These are phyloP conservation scores for Xylaria castorea DNA, from an alignment of 495 filamentous ascomycete species.

Conservation along the genomic window DNA sequence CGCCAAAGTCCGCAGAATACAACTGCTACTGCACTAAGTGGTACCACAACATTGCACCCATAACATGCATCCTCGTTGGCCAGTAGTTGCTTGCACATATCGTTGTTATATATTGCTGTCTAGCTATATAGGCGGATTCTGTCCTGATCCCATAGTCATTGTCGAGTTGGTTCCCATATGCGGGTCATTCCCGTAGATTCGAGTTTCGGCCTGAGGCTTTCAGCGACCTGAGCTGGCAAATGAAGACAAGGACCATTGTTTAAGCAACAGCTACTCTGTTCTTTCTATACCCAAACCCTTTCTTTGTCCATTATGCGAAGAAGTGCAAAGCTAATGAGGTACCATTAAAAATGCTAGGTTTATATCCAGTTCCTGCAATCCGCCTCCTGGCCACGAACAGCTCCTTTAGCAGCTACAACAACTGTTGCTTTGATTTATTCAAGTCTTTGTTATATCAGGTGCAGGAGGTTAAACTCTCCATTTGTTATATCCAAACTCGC, in stretches of 20 bases:
- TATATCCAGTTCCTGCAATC: background rate
- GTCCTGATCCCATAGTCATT: background rate
- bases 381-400: background rate
- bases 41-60: background rate
- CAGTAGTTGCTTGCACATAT: background rate
- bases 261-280: background rate
- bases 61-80: background rate
- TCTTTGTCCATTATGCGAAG: background rate
- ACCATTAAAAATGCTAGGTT: background rate
- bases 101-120: background rate
- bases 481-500: background rate
- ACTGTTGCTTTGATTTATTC: background rate
- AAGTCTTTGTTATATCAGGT: background rate
- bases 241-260: background rate
- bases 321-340: background rate
- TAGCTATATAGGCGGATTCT: background rate
- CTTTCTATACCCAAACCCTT: background rate
- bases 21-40: background rate
- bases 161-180: background rate
- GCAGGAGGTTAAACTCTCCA: background rate
- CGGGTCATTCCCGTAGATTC: background rate
- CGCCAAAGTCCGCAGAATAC: background rate
- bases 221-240: background rate
- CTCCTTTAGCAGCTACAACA: background rate
- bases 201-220: constrained; percentile 1